Percentiles rank a stretch among this genome's conserved stretches.
Conservation (phyloP, 2,329 filamentous ascomycete species). For the Xylaria sp. region DNA sequence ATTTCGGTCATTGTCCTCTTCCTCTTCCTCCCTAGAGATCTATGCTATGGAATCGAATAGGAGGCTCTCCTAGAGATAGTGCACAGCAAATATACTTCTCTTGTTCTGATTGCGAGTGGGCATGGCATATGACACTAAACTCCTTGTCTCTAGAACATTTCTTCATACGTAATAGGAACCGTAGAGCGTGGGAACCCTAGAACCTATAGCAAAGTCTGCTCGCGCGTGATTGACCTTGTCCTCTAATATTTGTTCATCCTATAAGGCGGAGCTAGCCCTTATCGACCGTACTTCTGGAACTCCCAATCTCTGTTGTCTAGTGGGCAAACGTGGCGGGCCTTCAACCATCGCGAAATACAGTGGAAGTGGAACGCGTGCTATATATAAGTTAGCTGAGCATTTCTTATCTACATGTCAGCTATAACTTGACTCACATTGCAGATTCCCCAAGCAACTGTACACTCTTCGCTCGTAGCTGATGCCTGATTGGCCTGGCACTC, state of each 20-base stretch:
- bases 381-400: conserved; percentile 50
- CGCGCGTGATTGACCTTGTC: conserved; percentile 1
- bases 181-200: conserved; percentile 12
- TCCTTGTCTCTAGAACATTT: neutral
- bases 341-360: conserved; percentile 98
- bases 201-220: neutral
- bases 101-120: conserved; percentile 25
- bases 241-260: neutral
- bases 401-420: neutral
- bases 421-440: conserved; percentile 82
- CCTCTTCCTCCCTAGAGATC: neutral
- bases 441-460: conserved; percentile 98
- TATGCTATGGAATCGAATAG: conserved; percentile 37
- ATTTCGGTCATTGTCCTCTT: neutral
- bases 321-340: conserved; percentile 98
- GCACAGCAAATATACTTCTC: conserved; percentile 38
- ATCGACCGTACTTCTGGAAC: conserved; percentile 96
- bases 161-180: conserved; percentile 1
- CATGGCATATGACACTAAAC: conserved; percentile 13
- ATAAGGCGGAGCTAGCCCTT: conserved; percentile 30
- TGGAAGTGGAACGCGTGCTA: conserved; percentile 99
- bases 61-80: conserved; percentile 33
- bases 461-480: conserved; percentile 96
- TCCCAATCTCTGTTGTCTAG: conserved; percentile 99
- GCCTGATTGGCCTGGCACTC: conserved; percentile 99